Evolutionary conservation across 306 rosid genomes (phyloP).

Genomic region (Cucurbita moschata): DNA sequence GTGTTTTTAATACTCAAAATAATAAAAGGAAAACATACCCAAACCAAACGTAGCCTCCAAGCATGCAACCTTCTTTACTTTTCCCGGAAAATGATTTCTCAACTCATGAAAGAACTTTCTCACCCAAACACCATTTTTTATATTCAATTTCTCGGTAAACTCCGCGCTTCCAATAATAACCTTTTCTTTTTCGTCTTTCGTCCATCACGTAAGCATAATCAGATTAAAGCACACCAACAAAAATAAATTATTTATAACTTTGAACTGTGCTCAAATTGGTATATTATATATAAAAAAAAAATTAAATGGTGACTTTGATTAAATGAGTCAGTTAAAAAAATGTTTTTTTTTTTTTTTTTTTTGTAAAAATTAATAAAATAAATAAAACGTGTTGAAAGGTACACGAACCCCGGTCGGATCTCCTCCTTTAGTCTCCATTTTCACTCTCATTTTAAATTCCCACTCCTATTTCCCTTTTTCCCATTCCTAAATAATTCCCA

Average conservation of each 20-base stretch:
- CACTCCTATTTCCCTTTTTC: neutral
- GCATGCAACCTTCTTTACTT: neutral
- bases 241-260: too few species aligned
- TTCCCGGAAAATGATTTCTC: neutral
- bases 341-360: too few species aligned
- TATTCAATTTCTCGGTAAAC: too few species aligned
- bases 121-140: neutral
- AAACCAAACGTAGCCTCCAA: neutral
- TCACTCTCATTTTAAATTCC: neutral
- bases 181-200: too few species aligned
- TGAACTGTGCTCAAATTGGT: too few species aligned
- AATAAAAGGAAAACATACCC: neutral
- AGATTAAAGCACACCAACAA: too few species aligned
- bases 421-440: neutral
- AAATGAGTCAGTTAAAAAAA: too few species aligned
- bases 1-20: too few species aligned
- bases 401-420: neutral
- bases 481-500: neutral
- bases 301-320: too few species aligned
- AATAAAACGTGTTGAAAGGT: constrained; percentile 1
- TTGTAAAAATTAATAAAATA: neutral
- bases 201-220: too few species aligned
- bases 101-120: neutral
- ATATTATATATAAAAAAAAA: too few species aligned
- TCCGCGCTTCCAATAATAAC: too few species aligned